A percentile compares a stretch with the other conserved stretches of the same genome.
phyloP scores from a whole-genome alignment of 805 yeast species.

The Geotrichum ghanense region DNA sequence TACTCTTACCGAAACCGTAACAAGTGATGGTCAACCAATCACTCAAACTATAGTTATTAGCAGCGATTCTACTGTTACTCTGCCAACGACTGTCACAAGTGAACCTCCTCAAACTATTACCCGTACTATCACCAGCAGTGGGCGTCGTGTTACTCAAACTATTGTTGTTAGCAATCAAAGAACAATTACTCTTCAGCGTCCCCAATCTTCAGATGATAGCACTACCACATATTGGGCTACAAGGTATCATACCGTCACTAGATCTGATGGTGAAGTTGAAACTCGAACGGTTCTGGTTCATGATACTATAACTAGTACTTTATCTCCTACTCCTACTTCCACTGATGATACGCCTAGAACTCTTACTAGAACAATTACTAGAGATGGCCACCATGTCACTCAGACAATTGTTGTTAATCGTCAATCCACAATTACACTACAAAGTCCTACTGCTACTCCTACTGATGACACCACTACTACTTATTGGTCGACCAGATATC shows the following conservation, averaged over 20 bases:
- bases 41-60: background rate
- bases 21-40: background rate
- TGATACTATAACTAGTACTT: background rate
- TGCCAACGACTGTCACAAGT: background rate
- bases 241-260: background rate
- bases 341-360: background rate
- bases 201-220: background rate
- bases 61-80: background rate
- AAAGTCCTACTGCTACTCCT: background rate
- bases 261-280: slow-evolving; percentile 1
- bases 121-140: background rate
- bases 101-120: background rate
- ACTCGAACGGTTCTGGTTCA: background rate
- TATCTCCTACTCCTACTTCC: background rate
- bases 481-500: background rate
- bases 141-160: background rate
- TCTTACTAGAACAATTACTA: background rate
- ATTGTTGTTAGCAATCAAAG: no score
- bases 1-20: background rate
- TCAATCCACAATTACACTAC: background rate
- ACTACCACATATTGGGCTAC: background rate
- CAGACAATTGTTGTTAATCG: background rate
- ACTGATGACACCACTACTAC: background rate
- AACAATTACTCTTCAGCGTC: no score
- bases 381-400: background rate